Conservation (phyloP, 371 early-diverging fungal species). For the Rhizopus arrhizus region DNA sequence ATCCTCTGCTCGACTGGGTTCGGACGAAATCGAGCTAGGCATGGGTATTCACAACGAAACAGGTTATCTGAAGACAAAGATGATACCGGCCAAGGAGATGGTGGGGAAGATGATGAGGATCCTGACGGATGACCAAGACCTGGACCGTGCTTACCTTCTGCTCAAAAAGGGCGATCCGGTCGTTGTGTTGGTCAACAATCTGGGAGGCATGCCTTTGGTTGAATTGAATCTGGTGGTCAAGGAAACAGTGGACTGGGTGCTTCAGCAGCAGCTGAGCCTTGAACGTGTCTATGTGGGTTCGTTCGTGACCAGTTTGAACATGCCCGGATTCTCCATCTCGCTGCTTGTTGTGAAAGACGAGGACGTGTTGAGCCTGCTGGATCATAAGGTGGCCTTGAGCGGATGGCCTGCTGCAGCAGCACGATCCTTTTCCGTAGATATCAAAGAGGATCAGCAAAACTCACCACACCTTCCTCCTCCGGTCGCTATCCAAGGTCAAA, state of each 20-base stretch:
- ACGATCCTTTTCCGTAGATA: slow-evolving; percentile 20
- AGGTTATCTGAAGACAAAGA: slow-evolving; percentile 58
- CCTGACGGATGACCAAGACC: slow-evolving; percentile 53
- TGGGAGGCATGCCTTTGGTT: slow-evolving; percentile 73
- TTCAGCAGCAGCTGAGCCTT: slow-evolving; percentile 32
- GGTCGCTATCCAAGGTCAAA: background rate
- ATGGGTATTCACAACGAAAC: slow-evolving; percentile 82
- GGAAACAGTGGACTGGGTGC: slow-evolving; percentile 54
- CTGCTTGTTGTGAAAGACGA: slow-evolving; percentile 45
- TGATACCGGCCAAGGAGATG: slow-evolving; percentile 54
- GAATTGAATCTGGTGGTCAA: slow-evolving; percentile 72
- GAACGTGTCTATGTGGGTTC: slow-evolving; percentile 66
- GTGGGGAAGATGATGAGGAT: slow-evolving; percentile 57
- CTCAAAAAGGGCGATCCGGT: slow-evolving; percentile 33
- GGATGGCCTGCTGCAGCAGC: slow-evolving; percentile 55
- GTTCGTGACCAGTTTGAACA: slow-evolving; percentile 76
- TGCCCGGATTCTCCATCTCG: slow-evolving; percentile 76
- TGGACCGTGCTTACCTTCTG: slow-evolving; percentile 48
- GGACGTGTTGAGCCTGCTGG: slow-evolving; percentile 46
- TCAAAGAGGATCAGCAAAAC: background rate
- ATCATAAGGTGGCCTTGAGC: slow-evolving; percentile 52
- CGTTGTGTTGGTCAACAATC: slow-evolving; percentile 76
- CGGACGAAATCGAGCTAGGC: slow-evolving; percentile 70
- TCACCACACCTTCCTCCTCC: background rate
- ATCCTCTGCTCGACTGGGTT: slow-evolving; percentile 22